Percentiles rank a stretch among this genome's conserved stretches.
Conservation (phyloP, 495 filamentous ascomycete species). For the Penicillium bovifimosum region DNA sequence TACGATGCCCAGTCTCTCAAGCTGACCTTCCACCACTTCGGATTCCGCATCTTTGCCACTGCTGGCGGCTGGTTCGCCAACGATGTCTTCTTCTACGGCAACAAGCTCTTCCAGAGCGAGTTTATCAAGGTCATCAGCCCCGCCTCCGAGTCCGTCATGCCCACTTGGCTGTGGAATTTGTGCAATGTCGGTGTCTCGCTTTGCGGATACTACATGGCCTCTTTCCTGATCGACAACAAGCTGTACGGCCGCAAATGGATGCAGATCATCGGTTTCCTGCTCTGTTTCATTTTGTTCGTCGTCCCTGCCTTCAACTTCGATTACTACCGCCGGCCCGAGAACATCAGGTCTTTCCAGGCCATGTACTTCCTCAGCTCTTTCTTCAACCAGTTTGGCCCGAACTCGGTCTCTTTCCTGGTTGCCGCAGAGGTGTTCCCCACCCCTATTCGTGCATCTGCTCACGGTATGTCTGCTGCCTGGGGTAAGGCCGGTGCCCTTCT, state of each 20-base stretch:
- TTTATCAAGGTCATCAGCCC: slow-evolving; percentile 74
- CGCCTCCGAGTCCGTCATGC: slow-evolving; percentile 60
- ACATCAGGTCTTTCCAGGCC: slow-evolving; percentile 77
- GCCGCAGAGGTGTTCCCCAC: slow-evolving; percentile 90
- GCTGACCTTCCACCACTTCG: slow-evolving; percentile 71
- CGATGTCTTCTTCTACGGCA: slow-evolving; percentile 95
- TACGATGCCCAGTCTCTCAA: slow-evolving; percentile 79
- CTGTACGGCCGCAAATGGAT: slow-evolving; percentile 88
- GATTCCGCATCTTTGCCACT: slow-evolving; percentile 77
- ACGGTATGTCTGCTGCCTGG: slow-evolving; percentile 79
- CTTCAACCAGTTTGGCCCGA: slow-evolving; percentile 96
- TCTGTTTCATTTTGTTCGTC: slow-evolving; percentile 82
- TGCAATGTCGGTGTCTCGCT: slow-evolving; percentile 80
- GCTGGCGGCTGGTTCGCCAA: slow-evolving; percentile 83
- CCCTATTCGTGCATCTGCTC: slow-evolving; percentile 81
- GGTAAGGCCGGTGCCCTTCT: slow-evolving; percentile 81
- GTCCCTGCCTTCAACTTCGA: slow-evolving; percentile 78
- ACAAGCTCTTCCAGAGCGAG: slow-evolving; percentile 89
- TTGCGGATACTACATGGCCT: slow-evolving; percentile 74
- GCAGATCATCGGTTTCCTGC: slow-evolving; percentile 82
- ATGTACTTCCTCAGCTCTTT: slow-evolving; percentile 91
- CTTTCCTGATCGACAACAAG: slow-evolving; percentile 83
- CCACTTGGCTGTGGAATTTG: slow-evolving; percentile 84
- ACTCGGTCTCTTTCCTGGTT: slow-evolving; percentile 85
- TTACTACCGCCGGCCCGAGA: slow-evolving; percentile 60